phyloP scores from a whole-genome alignment of 2,329 filamentous ascomycete species.

The Ceratocystis variospora region DNA sequence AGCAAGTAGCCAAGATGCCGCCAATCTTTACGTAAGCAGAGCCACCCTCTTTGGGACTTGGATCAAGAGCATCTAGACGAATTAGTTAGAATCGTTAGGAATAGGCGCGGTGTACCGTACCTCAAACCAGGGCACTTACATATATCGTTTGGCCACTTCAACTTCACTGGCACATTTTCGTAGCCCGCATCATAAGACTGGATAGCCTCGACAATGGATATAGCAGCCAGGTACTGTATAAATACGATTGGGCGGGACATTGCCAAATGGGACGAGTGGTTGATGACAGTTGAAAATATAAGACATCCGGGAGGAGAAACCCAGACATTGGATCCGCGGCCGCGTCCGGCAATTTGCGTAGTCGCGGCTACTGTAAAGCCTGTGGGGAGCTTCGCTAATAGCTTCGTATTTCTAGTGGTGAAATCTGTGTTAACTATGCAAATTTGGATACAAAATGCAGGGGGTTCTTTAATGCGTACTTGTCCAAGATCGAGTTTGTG shows the following conservation, averaged over 20 bases:
- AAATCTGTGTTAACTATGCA: background rate
- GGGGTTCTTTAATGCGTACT: slow-evolving; percentile 35
- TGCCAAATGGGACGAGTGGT: slow-evolving; percentile 62
- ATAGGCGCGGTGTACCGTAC: background rate
- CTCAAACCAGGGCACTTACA: slow-evolving; percentile 36
- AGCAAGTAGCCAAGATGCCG: slow-evolving; percentile 81
- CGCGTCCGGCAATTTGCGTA: slow-evolving; percentile 74
- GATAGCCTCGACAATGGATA: slow-evolving; percentile 75
- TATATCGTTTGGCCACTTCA: slow-evolving; percentile 98
- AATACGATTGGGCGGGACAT: slow-evolving; percentile 72
- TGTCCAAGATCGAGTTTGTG: slow-evolving; percentile 86
- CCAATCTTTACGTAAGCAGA: slow-evolving; percentile 71
- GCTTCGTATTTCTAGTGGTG: slow-evolving; percentile 50
- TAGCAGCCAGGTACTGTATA: slow-evolving; percentile 79
- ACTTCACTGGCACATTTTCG: slow-evolving; percentile 58
- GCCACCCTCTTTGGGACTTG: slow-evolving; percentile 34
- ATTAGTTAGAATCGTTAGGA: background rate
- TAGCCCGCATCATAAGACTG: slow-evolving; percentile 68
- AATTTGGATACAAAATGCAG: background rate
- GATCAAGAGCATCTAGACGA: slow-evolving; percentile 49
- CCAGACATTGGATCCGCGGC: slow-evolving; percentile 88
- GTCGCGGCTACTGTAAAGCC: slow-evolving; percentile 85
- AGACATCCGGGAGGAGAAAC: slow-evolving; percentile 75
- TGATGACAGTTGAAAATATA: slow-evolving; percentile 78
- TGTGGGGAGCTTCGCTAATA: slow-evolving; percentile 61